Evolutionary conservation across 2,329 filamentous ascomycete genomes (phyloP), one percentile per base, ranked within the genome.

Genomic region (Aspergillus texensis): DNA sequence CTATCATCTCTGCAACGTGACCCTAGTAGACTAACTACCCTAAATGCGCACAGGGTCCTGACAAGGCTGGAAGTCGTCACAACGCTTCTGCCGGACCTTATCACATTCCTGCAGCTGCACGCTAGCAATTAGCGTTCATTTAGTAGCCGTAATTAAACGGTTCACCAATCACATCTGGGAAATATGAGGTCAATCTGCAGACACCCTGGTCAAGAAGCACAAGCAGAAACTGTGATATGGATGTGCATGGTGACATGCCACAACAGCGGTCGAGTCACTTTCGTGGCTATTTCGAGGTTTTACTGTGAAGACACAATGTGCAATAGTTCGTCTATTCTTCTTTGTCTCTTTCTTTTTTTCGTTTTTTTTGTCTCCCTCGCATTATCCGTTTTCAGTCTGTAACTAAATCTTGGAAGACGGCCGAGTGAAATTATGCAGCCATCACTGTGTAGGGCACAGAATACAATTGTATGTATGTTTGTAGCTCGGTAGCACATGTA

Each of bases 71-170:
- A 36, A 32, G n/a, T 41, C 34, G 36, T 67, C 64, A 67, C 58
- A 60, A 63, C 53, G 62, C 57, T 54, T 48, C 53, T 58, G 56
- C 61, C 39, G 41, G 60, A 58, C 48, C 65, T 66, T 58, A 53
- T 67, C 65, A 67, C 65, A 66, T 61, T 66, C 62, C 61, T 64
- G 63, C 65, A 64, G 63, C 62, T 66, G 64, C 50, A 65, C 34
- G 26, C 62, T 59, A 43, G 32, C 11, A 53, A 46, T 61, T 65
- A 65, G 64, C 41, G 57, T 61, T 26, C 30, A 36, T 55, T 54
- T 45, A 45, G 21, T 32, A 32, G n/a, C 19, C 30, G 14, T 43
- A 52, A 56, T 61, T 36, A 16, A 14, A 8, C 26, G 19, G 3
- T 10, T 30, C 16, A 34, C 64, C 28, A 66, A 66, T 66, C 50